Evolutionary conservation across 371 early-diverging fungal species (phyloP), one percentile per base, ranked within the genome.

Genomic region (Blakeslea trispora): DNA sequence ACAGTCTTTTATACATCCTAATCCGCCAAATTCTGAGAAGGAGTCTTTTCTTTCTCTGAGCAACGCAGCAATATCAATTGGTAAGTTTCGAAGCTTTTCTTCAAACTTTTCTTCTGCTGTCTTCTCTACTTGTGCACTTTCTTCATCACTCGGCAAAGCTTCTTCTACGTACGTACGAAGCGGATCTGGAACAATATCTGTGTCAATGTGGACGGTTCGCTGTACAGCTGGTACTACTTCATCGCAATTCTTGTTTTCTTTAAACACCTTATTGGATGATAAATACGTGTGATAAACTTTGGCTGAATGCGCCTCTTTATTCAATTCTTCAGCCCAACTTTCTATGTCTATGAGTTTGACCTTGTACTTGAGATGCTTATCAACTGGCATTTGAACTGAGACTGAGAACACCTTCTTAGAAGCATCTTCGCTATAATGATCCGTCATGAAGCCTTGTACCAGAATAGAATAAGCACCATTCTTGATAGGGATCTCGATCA

Each of bases 1-100:
- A 19, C 18, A 46, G 18, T 19, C 41, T 15, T 41, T 32, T 3
- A 64, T 35, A 18, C 56, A 21, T 13, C 53, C 54, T 0, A 46
- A 21, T n/a, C 60, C 53, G 15, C 42, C 28, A 3, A 41, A 39
- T 48, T 59, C 60, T 2, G 49, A 22, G 24, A 59, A 59, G 9
- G 13, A 6, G 4, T 21, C 0, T 28, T 43, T 52, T 24, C 41
- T 24, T 42, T 5, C 14, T 18, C 43, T 0, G 17, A 43, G 9
- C n/a, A 31, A 13, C 9, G n/a, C 5, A 17, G 18, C 13, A 0
- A 49, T 18, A 3, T 18, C 24, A 34, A 1, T 1, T 10, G 49
- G 37, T 17, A 49, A 19, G 7, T 18, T 21, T 10, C 1, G 2
- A 2, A 37, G 10, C 9, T 17, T 31, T 1, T 37, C 24, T 10